phyloP scores from a whole-genome alignment of 768 basidiomycete species.

The Crassisporium funariophilum region DNA sequence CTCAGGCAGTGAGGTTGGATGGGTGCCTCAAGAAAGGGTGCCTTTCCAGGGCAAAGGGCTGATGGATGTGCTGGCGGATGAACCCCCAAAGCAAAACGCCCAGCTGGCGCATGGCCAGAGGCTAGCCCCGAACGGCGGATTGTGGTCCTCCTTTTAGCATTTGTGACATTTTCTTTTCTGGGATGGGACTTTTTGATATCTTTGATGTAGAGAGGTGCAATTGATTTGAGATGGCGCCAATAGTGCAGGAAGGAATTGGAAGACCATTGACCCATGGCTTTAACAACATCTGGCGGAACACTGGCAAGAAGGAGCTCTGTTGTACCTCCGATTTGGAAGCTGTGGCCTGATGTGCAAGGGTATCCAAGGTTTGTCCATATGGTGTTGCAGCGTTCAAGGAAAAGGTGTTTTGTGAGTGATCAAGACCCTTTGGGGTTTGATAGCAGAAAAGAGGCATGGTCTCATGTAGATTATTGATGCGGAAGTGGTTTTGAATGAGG shows the following conservation, averaged over 20 bases:
- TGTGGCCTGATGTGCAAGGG: slow-evolving; percentile 25
- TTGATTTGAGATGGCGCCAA: slow-evolving; percentile 26
- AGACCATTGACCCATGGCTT: slow-evolving; percentile 32
- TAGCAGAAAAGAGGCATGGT: slow-evolving; percentile 19
- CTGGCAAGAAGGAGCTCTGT: slow-evolving; percentile 29
- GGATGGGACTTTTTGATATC: no score
- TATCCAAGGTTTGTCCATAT: slow-evolving; percentile 23
- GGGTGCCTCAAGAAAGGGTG: no score
- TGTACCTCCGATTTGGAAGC: slow-evolving; percentile 40
- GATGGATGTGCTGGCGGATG: no score
- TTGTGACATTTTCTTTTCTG: no score
- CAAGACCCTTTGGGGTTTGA: neutral
- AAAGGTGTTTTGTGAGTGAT: slow-evolving; percentile 16
- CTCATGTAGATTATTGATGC: slow-evolving; percentile 8
- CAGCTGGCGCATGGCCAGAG: no score
- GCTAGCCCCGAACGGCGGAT: no score
- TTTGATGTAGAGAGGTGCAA: slow-evolving; percentile 18
- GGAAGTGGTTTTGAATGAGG: slow-evolving; percentile 12
- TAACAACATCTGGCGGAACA: slow-evolving; percentile 34
- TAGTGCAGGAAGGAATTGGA: slow-evolving; percentile 36
- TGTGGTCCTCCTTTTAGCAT: no score
- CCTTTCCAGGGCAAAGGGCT: no score
- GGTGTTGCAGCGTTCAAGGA: slow-evolving; percentile 26
- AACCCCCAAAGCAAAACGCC: no score
- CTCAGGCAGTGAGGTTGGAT: no score